Base-by-base conservation (phyloP, 1,139 yeast species). In the Protomyces lactucae-debilis region DNA sequence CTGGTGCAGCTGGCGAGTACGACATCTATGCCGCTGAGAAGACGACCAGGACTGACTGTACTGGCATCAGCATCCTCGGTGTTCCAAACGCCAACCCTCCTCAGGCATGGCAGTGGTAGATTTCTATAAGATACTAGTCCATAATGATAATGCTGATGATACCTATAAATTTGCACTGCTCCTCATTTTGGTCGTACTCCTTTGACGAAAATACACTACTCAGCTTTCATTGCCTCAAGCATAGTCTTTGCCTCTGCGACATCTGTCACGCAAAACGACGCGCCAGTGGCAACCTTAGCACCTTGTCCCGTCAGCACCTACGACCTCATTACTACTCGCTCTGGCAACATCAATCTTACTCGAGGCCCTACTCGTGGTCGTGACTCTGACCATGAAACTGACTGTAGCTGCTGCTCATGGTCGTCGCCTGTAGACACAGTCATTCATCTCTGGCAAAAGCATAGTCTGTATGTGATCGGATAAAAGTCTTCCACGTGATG, bases 1-100 rank as follows among this genome's bases (percentile, higher is more conserved):
- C 52, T 14, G 18, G 48, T 21, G 10, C 23, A 18, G 28, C 57
- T 25, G 63, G 63, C 10, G 57, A 52, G 8, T 59, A 39, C 23
- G 63, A 59, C n/a, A 48, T 59, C 23, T 37, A 39, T 4, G 63
- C 52, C 9, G 52, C 56, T 12, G 56, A 52, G 36, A 59, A 52
- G 63, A 43, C 56, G 1, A 39, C 57, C 6, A 55, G 61, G 37
- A 35, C 39, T 28, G 61, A 51, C 39, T 59, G 63, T n/a, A 59
- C 56, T 23, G 63, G 57, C 6, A 46, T 59, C 57, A 25, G 28
- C 23, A 12, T 59, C 6, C 14, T 28, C 25, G 63, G 52, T 2
- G 14, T 43, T 25, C 25, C 36, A 14, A 53, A 21, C 45, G 16
- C 45, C 48, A 43, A 37, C 8, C 43, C 43, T 14, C 43, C 43